Base-by-base conservation (phyloP, 73 alveolate genomes). In the Paramecium sonneborni region DNA sequence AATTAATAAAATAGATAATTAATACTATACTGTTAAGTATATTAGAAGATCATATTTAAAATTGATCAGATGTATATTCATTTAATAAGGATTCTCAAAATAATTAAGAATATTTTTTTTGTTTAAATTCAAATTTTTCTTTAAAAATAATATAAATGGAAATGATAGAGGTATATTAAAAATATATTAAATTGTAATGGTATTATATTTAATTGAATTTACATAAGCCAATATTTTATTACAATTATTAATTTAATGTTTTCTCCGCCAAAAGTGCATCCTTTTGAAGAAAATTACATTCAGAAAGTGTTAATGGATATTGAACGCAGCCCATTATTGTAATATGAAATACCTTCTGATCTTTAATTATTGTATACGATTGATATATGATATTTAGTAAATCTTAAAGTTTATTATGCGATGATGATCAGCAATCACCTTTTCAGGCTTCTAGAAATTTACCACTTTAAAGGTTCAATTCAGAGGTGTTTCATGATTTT, bases 241-340 rank as follows among this genome's bases (percentile, higher is more conserved):
- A 62, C 43, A 62, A 30, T 30, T 62, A 30, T 30, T 62, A 30
- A 52, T 52, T 62, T 62, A 26, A 62, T 62, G 84, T 62, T 26
- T 62, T 62, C 48, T 62, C 84, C 84, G 84, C 84, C 84, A 62
- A 62, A 62, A 62, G 48, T 62, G 23, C 84, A 62, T 62, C 84
- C 84, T 11, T 62, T 62, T 62, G 84, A 62, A 62, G 84, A 62
- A 62, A 62, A 62, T 32, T 62, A 62, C 39, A 26, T 62, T 3
- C 9, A 62, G 44, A 26, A 62, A 26, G 84, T 62, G 44, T 24
- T 62, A 1, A 62, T 62, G 84, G 84, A 62, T 32, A 12, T 62
- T 30, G 84, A 62, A 62, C 84, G 44, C 3, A 62, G 84, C 2
- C 84, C 84, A 12, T 30, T 62, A 32, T 32, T 62, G 23, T 32